Percentiles rank a stretch among this genome's conserved stretches.
Conservation (phyloP, 495 filamentous ascomycete genomes). For the Cairneyella variabilis region DNA sequence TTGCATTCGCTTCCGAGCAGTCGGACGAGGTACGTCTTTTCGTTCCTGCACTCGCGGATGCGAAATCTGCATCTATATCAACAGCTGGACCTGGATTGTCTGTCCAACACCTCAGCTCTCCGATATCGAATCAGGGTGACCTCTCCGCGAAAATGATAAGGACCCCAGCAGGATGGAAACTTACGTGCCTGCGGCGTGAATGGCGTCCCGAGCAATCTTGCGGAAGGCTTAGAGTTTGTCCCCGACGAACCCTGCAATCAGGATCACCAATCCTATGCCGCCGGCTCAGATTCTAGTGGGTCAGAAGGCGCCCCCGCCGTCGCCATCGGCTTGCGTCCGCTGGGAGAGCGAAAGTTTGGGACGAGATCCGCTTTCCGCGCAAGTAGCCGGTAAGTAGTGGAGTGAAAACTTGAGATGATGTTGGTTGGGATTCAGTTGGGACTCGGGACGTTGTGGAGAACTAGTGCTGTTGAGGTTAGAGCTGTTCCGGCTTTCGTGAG, state of each 20-base stretch:
- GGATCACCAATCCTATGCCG: not conserved
- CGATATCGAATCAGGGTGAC: too few species aligned
- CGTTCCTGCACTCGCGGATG: too few species aligned
- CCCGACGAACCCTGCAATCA: not conserved
- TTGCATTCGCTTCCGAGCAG: too few species aligned
- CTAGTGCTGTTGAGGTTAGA: not conserved
- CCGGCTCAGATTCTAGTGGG: not conserved
- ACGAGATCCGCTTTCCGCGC: not conserved
- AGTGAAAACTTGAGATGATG: not conserved
- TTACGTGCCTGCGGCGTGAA: not conserved
- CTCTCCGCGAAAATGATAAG: too few species aligned
- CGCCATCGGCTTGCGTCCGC: too few species aligned
- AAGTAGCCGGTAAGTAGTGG: too few species aligned
- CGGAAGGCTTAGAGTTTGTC: not conserved
- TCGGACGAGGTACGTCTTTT: too few species aligned
- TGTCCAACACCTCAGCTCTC: too few species aligned
- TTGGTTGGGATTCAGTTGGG: too few species aligned
- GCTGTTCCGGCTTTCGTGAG: not conserved
- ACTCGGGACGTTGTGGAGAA: not conserved
- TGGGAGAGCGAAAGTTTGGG: not conserved
- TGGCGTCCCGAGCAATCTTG: not conserved
- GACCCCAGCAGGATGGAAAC: too few species aligned
- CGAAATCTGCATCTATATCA: too few species aligned
- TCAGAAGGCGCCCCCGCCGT: not conserved
- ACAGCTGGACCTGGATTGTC: too few species aligned